Conservation (phyloP, 148 eudicot species). For the Arctostaphylos glauca region DNA sequence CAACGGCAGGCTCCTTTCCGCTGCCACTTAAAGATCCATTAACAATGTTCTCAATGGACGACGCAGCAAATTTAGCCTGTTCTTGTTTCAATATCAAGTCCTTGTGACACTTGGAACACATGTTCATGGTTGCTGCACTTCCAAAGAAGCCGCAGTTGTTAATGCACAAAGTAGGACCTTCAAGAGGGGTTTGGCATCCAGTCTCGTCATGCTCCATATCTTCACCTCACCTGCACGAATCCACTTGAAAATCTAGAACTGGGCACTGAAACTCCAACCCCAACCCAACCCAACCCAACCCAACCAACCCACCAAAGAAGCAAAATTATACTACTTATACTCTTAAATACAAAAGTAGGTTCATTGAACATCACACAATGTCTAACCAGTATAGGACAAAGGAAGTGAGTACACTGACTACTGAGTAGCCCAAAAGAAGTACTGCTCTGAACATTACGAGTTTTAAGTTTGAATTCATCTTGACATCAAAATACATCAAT, state of each 20-base stretch:
- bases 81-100: slow-evolving; percentile 60
- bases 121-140: slow-evolving; percentile 69
- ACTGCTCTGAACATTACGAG: no score
- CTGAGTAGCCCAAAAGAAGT: no score
- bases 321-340: not conserved
- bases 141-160: slow-evolving; percentile 93
- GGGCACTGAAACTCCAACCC: not conserved
- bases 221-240: slow-evolving; percentile 26
- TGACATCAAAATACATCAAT: no score
- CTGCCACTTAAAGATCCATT: slow-evolving; percentile 53
- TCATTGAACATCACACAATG: not conserved
- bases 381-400: no score
- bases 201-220: slow-evolving; percentile 67
- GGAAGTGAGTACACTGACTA: not conserved
- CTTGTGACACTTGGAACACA: slow-evolving; percentile 90
- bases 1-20: slow-evolving; percentile 34
- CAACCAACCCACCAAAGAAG: not conserved
- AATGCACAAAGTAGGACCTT: slow-evolving; percentile 57
- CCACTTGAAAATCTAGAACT: not conserved
- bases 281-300: not conserved
- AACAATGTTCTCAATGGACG: slow-evolving; percentile 60
- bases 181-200: slow-evolving; percentile 55
- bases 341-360: not conserved
- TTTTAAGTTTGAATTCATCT: no score
- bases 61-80: slow-evolving; percentile 64